Evolutionary conservation across 352 stramenopile genomes (phyloP), one percentile per base, ranked within the genome.

Genomic region (Phytophthora nicotianae): DNA sequence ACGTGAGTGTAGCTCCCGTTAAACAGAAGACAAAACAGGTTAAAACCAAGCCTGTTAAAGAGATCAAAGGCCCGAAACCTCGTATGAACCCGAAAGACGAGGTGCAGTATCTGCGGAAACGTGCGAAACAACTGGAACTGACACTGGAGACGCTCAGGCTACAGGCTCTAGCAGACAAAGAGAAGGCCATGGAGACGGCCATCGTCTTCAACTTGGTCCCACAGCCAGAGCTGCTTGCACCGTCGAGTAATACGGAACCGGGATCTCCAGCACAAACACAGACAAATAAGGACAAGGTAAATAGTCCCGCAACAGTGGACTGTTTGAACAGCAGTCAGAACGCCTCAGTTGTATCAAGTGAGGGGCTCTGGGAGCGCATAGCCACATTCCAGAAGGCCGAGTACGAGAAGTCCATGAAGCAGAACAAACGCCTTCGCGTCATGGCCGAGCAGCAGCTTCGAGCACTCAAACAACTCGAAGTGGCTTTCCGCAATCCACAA

Each of bases 401-500:
- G 42, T 65, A 72, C 2, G 47, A 58, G 6, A 66, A 54, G 7
- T 74, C 70, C n/a, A 55, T 65, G 51, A 47, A 61, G 21, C 57
- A 81, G 40, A 81, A 81, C 59, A 61, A 68, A 58, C 55, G 64
- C 1, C 59, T 81, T 8, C 62, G 70, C 2, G 37, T 40, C 1
- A 57, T 74, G 51, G 68, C 69, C 27, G 73, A 81, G 59, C 51
- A 66, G 55, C 70, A 81, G 50, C 62, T 81, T 1, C 66, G 68
- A 23, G 60, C 72, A 2, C 52, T 72, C 9, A 74, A 77, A 41
- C 40, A 68, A 35, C 68, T 79, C 21, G 70, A 81, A 35, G 55
- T 59, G 14, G 67, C 67, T 29, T 79, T 76, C 50, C 58, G 60
- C 38, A 75, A 67, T 32, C 38, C 49, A 7, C 21, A 53, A 52